These are phyloP conservation scores for Aspergillus vadensis DNA, from an alignment of 2,329 filamentous ascomycete genomes.

Conservation along the genomic window DNA sequence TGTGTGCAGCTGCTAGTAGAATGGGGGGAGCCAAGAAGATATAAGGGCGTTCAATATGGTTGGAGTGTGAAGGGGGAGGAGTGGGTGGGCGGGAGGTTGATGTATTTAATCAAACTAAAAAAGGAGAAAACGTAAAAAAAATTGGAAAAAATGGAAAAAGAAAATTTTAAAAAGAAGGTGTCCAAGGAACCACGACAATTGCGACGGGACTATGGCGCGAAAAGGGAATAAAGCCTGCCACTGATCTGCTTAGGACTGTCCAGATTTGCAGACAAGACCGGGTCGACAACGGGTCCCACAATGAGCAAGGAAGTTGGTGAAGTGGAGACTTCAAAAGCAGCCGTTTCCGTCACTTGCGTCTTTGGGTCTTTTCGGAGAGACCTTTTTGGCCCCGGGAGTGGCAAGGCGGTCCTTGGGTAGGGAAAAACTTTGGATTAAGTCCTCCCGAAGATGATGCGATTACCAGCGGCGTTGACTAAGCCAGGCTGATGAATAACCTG, in stretches of 20 bases:
- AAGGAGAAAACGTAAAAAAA: constrained; percentile 15
- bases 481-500: constrained; percentile 5
- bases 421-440: neutral
- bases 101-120: constrained; percentile 6
- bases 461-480: constrained; percentile 25
- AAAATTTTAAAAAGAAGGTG: constrained; percentile 16
- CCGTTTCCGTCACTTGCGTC: constrained; percentile 33
- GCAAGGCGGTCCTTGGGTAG: constrained; percentile 18
- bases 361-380: constrained; percentile 14
- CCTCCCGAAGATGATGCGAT: constrained; percentile 19
- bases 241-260: constrained; percentile 40
- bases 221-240: constrained; percentile 21
- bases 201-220: constrained; percentile 18
- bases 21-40: constrained; percentile 2
- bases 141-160: constrained; percentile 11
- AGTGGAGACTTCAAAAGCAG: constrained; percentile 19
- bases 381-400: constrained; percentile 19
- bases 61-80: neutral
- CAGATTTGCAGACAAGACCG: constrained; percentile 50
- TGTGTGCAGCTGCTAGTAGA: constrained; percentile 21
- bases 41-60: neutral
- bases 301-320: constrained; percentile 14
- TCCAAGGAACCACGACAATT: constrained; percentile 21
- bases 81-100: constrained; percentile 5
- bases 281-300: constrained; percentile 45